Conservation (phyloP, 352 stramenopile genomes). For the Phytophthora macrochlamydospora region DNA sequence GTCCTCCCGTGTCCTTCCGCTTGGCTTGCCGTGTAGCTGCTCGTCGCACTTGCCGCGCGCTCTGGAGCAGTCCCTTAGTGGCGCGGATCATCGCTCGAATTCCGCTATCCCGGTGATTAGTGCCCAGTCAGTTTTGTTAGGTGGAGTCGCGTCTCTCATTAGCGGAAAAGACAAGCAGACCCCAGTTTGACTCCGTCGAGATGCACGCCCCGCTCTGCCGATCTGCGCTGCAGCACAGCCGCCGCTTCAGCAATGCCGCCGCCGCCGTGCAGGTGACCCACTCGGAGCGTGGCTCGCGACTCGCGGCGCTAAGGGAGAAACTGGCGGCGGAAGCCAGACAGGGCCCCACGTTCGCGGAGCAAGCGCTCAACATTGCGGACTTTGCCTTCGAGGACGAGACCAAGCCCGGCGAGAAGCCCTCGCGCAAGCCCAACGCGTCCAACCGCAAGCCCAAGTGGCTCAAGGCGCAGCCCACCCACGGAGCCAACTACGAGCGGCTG, state of each 20-base stretch:
- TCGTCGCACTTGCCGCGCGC: conserved; percentile 55
- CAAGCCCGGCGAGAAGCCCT: conserved; percentile 55
- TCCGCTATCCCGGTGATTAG: conserved; percentile 9
- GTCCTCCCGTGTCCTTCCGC: conserved; percentile 14
- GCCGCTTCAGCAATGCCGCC: conserved; percentile 34
- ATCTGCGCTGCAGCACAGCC: conserved; percentile 12
- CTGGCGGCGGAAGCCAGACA: conserved; percentile 65
- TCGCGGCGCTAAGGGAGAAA: conserved; percentile 67
- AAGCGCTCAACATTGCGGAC: conserved; percentile 69
- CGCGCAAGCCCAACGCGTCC: conserved; percentile 79
- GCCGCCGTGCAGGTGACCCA: conserved; percentile 71
- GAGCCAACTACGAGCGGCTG: conserved; percentile 84
- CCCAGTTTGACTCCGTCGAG: background rate
- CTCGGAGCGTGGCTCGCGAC: conserved; percentile 59
- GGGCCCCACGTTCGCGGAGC: conserved; percentile 64
- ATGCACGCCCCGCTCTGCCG: conserved; percentile 26
- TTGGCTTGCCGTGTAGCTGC: conserved; percentile 24
- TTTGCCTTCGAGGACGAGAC: conserved; percentile 61
- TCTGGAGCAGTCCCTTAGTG: conserved; percentile 55
- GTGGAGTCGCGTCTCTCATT: background rate
- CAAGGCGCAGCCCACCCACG: conserved; percentile 84
- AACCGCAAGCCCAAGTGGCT: conserved; percentile 91
- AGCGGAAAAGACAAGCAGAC: conserved; percentile 19
- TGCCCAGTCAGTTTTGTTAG: background rate
- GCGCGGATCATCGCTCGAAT: conserved; percentile 53